phyloP scores from a whole-genome alignment of 2,329 filamentous ascomycete genomes.

The Cryphonectria parasitica region DNA sequence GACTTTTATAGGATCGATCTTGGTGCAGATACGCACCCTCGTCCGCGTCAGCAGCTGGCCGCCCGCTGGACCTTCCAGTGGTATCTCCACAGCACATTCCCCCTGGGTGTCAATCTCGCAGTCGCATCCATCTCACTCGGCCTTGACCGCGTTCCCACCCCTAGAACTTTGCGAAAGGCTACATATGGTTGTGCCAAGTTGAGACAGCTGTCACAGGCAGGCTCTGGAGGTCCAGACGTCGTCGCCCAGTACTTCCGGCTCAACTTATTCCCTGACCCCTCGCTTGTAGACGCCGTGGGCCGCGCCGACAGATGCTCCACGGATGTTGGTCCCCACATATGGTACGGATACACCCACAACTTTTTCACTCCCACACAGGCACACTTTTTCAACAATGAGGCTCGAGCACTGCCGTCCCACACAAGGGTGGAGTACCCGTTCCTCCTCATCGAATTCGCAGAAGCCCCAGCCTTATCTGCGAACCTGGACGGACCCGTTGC shows the following conservation, averaged over 20 bases:
- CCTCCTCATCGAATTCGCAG: background rate
- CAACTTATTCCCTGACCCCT: background rate
- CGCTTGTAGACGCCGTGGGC: background rate
- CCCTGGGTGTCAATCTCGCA: too few species aligned
- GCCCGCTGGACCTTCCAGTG: too few species aligned
- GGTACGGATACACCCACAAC: background rate
- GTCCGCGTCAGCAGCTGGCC: too few species aligned
- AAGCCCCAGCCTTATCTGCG: background rate
- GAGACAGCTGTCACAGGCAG: background rate
- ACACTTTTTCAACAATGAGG: background rate
- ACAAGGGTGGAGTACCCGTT: background rate
- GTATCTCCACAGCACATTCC: too few species aligned
- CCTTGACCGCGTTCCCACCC: too few species aligned
- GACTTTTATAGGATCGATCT: too few species aligned
- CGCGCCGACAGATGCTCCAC: background rate
- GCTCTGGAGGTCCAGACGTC: too few species aligned
- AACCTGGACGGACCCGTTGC: background rate
- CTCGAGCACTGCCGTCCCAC: background rate
- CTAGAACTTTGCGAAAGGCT: too few species aligned
- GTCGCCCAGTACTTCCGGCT: background rate
- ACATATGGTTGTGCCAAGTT: too few species aligned
- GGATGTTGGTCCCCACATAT: background rate
- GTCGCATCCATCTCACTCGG: too few species aligned
- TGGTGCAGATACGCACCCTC: too few species aligned
- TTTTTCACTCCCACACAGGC: background rate